These are phyloP conservation scores for Cladosporium sp. DNA, from an alignment of 2,329 filamentous ascomycete genomes.

Conservation along the genomic window DNA sequence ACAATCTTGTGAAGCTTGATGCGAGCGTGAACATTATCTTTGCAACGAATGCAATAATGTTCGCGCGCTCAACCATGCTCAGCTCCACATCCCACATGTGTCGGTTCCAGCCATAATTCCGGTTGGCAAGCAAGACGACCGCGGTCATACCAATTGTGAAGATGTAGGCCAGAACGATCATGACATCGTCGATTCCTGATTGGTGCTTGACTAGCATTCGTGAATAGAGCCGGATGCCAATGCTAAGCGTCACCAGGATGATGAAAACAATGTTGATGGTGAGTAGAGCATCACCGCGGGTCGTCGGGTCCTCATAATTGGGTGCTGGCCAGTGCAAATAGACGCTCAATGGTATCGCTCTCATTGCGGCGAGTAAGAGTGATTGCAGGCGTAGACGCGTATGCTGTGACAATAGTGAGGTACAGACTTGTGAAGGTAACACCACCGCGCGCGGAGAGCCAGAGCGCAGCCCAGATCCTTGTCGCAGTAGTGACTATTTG, in stretches of 20 bases:
- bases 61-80: constrained; percentile 21
- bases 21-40: constrained; percentile 41
- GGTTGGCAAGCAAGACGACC: constrained; percentile 40
- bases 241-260: constrained; percentile 33
- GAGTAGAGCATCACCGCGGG: constrained; percentile 37
- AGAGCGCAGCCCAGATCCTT: neutral
- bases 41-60: constrained; percentile 39
- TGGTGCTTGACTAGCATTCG: constrained; percentile 38
- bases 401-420: neutral
- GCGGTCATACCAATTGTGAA: constrained; percentile 36
- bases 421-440: neutral
- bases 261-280: constrained; percentile 39
- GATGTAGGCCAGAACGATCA: constrained; percentile 40
- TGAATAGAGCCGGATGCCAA: constrained; percentile 38
- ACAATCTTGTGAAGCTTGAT: constrained; percentile 41
- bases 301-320: constrained; percentile 40
- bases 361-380: neutral
- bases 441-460: neutral
- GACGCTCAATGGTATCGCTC: constrained; percentile 26
- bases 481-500: neutral
- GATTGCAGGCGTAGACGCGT: neutral
- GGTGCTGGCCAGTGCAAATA: constrained; percentile 36
- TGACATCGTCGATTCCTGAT: constrained; percentile 41
- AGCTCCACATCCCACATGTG: constrained; percentile 40
- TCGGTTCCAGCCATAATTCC: constrained; percentile 39